These are phyloP conservation scores for Chlorencoelia australis DNA, from an alignment of 2,329 filamentous ascomycete genomes.

Conservation along the genomic window DNA sequence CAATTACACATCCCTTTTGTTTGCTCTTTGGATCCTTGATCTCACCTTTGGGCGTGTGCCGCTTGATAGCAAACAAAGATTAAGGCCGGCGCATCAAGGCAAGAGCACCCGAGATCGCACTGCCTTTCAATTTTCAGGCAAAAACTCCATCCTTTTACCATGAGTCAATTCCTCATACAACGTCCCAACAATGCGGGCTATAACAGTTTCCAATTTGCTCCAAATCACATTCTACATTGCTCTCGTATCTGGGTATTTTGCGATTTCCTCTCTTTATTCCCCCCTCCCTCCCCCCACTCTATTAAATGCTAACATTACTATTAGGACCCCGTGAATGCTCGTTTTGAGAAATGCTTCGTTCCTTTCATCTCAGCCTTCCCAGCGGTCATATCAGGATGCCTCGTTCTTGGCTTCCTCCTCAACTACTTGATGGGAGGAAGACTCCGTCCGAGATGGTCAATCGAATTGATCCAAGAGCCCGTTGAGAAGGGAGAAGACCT, in stretches of 20 bases:
- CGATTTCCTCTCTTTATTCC: not conserved
- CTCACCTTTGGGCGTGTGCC: no score
- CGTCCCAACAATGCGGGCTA: no score
- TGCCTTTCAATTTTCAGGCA: no score
- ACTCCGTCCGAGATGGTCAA: constrained; percentile 37
- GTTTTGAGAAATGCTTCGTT: constrained; percentile 20
- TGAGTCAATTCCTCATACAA: no score
- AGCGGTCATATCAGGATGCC: constrained; percentile 20
- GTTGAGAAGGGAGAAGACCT: constrained; percentile 25
- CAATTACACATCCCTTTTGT: no score
- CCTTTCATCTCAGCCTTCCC: constrained; percentile 22
- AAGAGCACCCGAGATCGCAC: no score
- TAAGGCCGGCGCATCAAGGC: no score
- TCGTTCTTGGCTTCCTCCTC: constrained; percentile 22
- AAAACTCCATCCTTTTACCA: no score
- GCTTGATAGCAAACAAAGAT: no score
- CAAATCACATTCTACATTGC: not conserved
- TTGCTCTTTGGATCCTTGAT: no score
- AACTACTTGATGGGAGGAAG: constrained; percentile 22
- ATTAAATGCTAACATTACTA: constrained; percentile 1
- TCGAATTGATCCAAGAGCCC: constrained; percentile 39
- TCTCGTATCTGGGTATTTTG: constrained; percentile 13
- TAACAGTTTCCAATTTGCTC: no score
- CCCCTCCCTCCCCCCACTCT: not conserved
- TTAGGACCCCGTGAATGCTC: constrained; percentile 23